phyloP scores from a whole-genome alignment of 2,329 filamentous ascomycete species.

The Colletotrichum chrysophilum region DNA sequence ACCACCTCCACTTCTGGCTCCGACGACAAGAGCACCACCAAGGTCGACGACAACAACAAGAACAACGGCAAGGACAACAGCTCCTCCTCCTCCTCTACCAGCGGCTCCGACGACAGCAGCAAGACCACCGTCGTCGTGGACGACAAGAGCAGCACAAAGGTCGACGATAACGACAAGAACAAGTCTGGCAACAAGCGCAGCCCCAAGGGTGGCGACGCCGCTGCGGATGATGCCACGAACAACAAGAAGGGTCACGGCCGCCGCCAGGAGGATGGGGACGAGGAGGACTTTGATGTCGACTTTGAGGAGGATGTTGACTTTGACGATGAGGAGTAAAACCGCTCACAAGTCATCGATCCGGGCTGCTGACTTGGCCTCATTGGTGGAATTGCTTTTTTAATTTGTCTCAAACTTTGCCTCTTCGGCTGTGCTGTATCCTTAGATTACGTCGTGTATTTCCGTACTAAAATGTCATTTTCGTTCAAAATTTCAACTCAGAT shows the following conservation, averaged over 20 bases:
- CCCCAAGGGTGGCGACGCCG: neutral
- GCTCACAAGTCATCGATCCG: neutral
- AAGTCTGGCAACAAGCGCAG: neutral
- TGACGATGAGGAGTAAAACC: neutral
- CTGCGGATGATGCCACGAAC: neutral
- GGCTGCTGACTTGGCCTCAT: neutral
- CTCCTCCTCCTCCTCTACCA: neutral
- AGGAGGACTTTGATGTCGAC: neutral
- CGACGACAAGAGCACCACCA: neutral
- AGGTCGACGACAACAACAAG: neutral
- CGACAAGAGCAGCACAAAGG: neutral
- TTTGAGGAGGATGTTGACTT: neutral
- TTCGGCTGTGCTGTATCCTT: neutral
- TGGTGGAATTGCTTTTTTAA: neutral
- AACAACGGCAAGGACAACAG: conserved; percentile 6
- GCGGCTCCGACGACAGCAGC: neutral
- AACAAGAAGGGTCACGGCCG: neutral
- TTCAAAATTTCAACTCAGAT: neutral
- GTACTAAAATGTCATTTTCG: neutral
- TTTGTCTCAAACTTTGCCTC: neutral
- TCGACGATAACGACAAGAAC: neutral
- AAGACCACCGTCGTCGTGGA: neutral
- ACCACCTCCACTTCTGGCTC: neutral
- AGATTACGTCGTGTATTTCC: neutral
- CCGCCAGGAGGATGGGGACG: neutral